A percentile compares a stretch with the other conserved stretches of the same genome.
These are phyloP conservation scores for Echeveria elegans DNA, from an alignment of 164 flowering plant species.

Conservation along the genomic window DNA sequence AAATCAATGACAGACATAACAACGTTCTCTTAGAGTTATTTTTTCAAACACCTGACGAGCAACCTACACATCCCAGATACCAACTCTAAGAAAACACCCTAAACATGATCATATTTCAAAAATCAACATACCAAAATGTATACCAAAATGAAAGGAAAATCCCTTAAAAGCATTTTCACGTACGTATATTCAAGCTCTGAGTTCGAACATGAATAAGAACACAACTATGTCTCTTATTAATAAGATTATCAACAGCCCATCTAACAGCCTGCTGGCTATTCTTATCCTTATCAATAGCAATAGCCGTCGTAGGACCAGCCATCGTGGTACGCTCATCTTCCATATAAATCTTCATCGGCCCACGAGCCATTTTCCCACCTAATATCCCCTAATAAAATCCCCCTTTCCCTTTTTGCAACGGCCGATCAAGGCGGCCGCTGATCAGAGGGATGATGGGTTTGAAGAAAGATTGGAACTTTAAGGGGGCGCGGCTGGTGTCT, in stretches of 20 bases:
- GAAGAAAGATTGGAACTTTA: not conserved
- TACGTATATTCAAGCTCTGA: slow-evolving; percentile 17
- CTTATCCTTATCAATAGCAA: slow-evolving; percentile 45
- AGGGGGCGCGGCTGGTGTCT: too few relatives aligned
- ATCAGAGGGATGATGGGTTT: not conserved
- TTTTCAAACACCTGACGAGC: not conserved
- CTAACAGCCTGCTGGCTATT: slow-evolving; percentile 34
- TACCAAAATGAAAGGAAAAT: not conserved
- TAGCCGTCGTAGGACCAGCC: slow-evolving; percentile 13
- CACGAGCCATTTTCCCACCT: not conserved
- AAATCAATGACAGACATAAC: not conserved
- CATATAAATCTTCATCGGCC: not conserved
- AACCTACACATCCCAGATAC: too few relatives aligned
- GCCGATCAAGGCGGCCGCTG: not conserved
- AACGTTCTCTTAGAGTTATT: not conserved
- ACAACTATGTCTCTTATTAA: slow-evolving; percentile 13
- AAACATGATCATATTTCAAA: not conserved
- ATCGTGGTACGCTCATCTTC: not conserved
- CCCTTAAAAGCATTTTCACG: slow-evolving; percentile 13
- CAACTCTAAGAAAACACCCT: not conserved
- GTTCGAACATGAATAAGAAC: slow-evolving; percentile 34
- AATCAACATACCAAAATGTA: not conserved
- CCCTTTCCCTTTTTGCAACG: not conserved
- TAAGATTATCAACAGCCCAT: slow-evolving; percentile 49
- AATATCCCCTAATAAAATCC: not conserved